Percentiles rank a stretch among this genome's conserved stretches.
Evolutionary conservation across 2,329 filamentous ascomycete species (phyloP).

Genomic region (Akanthomyces dipterigenus): DNA sequence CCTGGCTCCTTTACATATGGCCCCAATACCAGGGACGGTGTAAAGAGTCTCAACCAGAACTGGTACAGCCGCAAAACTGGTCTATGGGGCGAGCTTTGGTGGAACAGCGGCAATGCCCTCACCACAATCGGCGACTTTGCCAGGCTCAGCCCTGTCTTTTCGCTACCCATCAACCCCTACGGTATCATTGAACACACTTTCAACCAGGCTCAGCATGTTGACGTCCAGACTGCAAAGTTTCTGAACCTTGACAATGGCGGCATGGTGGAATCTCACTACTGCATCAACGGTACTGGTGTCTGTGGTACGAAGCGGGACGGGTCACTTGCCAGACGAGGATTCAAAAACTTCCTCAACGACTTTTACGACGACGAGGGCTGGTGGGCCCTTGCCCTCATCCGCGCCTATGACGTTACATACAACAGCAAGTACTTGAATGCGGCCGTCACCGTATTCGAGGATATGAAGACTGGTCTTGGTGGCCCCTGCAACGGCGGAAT

Average conservation of each 20-base stretch:
- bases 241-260: conserved; percentile 26
- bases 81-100: conserved; percentile 62
- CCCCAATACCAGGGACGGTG: conserved; percentile 25
- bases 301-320: conserved; percentile 16
- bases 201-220: conserved; percentile 34
- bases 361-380: conserved; percentile 58
- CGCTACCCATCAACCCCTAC: conserved; percentile 32
- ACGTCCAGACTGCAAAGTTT: conserved; percentile 31
- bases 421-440: conserved; percentile 46
- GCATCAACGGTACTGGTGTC: conserved; percentile 18
- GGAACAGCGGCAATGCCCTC: conserved; percentile 64
- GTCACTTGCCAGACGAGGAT: conserved; percentile 28
- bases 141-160: conserved; percentile 24
- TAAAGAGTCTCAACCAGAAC: conserved; percentile 40
- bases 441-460: conserved; percentile 47
- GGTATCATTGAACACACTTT: conserved; percentile 40
- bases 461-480: conserved; percentile 43
- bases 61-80: conserved; percentile 58
- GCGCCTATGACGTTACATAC: conserved; percentile 47
- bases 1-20: conserved; percentile 24
- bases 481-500: conserved; percentile 48
- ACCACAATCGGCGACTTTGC: conserved; percentile 54
- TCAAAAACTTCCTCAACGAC: conserved; percentile 41
- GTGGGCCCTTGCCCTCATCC: conserved; percentile 56
- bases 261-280: conserved; percentile 32